Evolutionary conservation across 176 grass and related monocot species (phyloP).

Genomic region (Tillandsia fasciculata): DNA sequence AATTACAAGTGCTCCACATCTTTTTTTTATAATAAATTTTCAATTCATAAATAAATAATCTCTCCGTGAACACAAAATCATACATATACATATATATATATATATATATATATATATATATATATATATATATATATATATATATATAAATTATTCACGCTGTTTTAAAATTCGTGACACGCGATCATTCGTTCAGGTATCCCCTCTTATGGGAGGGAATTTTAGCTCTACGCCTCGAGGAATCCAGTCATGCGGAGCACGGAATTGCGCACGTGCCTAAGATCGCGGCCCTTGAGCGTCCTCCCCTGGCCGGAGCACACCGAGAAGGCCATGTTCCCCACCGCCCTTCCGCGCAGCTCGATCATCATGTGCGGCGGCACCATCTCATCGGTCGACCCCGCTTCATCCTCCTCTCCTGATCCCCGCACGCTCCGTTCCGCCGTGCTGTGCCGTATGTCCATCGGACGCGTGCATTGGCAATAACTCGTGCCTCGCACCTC

Average conservation of each 20-base stretch:
- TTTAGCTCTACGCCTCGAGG: conserved; percentile 27
- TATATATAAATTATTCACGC: no score
- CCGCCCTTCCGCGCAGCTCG: conserved; percentile 26
- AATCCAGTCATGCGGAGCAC: conserved; percentile 75
- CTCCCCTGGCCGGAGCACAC: conserved; percentile 52
- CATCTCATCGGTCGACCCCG: conserved; percentile 10
- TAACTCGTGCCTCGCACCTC: neutral
- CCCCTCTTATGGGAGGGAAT: neutral
- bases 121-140: no score
- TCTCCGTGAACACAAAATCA: no score
- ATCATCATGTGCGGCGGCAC: conserved; percentile 64
- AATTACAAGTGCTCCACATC: no score
- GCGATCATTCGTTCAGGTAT: no score
- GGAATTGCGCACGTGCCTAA: conserved; percentile 40
- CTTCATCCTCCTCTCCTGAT: neutral
- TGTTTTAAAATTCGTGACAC: no score
- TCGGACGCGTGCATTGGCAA: neutral
- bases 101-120: no score
- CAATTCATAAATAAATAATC: no score
- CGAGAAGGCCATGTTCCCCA: conserved; percentile 9
- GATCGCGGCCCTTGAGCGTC: conserved; percentile 69
- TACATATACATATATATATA: no score
- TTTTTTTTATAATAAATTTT: no score
- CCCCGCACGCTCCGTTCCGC: no score
- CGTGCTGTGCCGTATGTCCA: neutral